phyloP scores from a whole-genome alignment of 2,329 filamentous ascomycete genomes.

The Fusarium mexicanum region DNA sequence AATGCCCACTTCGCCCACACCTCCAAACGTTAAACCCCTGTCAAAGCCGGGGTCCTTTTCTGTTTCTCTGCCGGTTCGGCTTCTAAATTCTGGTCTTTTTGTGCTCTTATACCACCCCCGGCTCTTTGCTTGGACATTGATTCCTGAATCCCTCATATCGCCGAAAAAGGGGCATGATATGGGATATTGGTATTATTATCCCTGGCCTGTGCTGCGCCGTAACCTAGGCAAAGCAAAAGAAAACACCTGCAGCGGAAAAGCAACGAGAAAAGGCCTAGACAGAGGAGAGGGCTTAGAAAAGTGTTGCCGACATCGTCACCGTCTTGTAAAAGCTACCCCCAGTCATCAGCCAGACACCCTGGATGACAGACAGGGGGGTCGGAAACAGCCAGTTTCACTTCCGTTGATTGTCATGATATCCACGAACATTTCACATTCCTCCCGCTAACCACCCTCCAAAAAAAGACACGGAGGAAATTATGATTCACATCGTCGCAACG shows the following conservation, averaged over 20 bases:
- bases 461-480: neutral
- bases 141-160: slow-evolving; percentile 30
- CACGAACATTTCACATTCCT: slow-evolving; percentile 17
- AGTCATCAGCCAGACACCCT: slow-evolving; percentile 25
- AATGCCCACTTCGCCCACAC: slow-evolving; percentile 43
- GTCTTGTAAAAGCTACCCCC: slow-evolving; percentile 22
- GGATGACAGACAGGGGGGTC: slow-evolving; percentile 30
- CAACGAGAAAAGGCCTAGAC: slow-evolving; percentile 12
- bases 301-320: slow-evolving; percentile 17
- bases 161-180: slow-evolving; percentile 23
- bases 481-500: slow-evolving; percentile 10
- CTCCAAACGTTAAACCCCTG: slow-evolving; percentile 40
- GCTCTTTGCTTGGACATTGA: slow-evolving; percentile 26
- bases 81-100: slow-evolving; percentile 18
- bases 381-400: slow-evolving; percentile 33
- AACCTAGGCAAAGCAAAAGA: slow-evolving; percentile 11
- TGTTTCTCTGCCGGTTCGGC: slow-evolving; percentile 34
- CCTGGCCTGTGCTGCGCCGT: slow-evolving; percentile 27
- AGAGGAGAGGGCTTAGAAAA: slow-evolving; percentile 8
- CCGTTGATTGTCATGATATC: slow-evolving; percentile 31
- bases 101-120: slow-evolving; percentile 17
- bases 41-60: slow-evolving; percentile 15
- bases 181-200: slow-evolving; percentile 5
- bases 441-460: slow-evolving; percentile 27
- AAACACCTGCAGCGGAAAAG: slow-evolving; percentile 23